Base-by-base conservation (phyloP, 371 early-diverging fungal genomes). In the Sporodiniella umbellata region DNA sequence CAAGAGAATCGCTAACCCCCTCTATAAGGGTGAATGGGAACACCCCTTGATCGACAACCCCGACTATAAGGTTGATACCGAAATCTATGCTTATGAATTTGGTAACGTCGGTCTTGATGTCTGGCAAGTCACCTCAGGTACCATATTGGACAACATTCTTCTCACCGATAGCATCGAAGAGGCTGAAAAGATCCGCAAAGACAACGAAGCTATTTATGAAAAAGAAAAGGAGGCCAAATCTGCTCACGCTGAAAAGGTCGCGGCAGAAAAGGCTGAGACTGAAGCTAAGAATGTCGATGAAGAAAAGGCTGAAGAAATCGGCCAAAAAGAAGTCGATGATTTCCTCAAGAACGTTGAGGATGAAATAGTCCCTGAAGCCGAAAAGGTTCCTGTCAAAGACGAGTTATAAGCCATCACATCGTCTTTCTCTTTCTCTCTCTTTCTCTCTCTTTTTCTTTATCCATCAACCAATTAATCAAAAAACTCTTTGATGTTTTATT, bases 81-180 rank as follows among this genome's bases (percentile, higher is more conserved):
- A 88, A 21, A 76, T 90, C 66, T 85, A 89, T 61, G 85, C 89
- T 43, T 86, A 83, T 62, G 83, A 85, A 53, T 90, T 94, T 40
- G 82, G 76, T 45, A 90, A 88, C 54, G 66, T 94, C 50, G 99
- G 96, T 46, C 82, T 97, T 54, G 99, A 98, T 72, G 70, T 97
- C 58, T 98, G 97, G 99, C 94, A 94, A 67, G 94, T 98, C 81
- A 92, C 93, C 80, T 76, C 87, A 56, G 88, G 87, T 44, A 89
- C 94, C 51, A 78, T 88, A 58, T 96, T 98, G 70, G 93, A 97
- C 74, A 93, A 96, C 77, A 83, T 98, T 64, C 81, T 92, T 63
- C 62, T 93, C 45, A 84, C 87, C 15, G 79, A 81, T 28, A 81
- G 81, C 58, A 58, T 87, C 26, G 88, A 86, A 22, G 80, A 85